Conservation (phyloP, 2,329 filamentous ascomycete species). For the Cytospora chrysosperma region DNA sequence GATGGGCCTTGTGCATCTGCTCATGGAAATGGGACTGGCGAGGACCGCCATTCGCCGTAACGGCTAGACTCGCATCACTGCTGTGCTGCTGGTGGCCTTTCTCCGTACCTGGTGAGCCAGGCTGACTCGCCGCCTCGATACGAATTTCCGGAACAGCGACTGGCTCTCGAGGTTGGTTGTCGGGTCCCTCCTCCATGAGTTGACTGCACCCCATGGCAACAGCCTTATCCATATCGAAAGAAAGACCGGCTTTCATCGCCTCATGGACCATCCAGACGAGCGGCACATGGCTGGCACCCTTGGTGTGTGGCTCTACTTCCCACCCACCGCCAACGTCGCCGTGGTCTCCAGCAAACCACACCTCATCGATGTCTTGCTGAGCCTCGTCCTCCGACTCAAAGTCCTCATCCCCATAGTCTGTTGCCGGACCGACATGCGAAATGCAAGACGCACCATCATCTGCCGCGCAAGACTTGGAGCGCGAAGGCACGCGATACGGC, state of each 20-base stretch:
- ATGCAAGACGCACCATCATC: slow-evolving; percentile 33
- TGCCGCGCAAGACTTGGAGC: slow-evolving; percentile 27
- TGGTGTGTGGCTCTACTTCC: slow-evolving; percentile 55
- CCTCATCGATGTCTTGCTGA: slow-evolving; percentile 73
- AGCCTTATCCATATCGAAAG: slow-evolving; percentile 68
- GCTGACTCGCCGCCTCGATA: slow-evolving; percentile 34
- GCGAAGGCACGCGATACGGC: slow-evolving; percentile 44
- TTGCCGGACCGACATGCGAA: slow-evolving; percentile 32
- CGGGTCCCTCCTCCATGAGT: slow-evolving; percentile 33
- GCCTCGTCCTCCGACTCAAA: slow-evolving; percentile 47
- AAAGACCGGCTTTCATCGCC: slow-evolving; percentile 61
- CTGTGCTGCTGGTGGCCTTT: slow-evolving; percentile 6
- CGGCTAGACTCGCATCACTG: not conserved
- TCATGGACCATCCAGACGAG: slow-evolving; percentile 66
- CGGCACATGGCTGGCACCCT: slow-evolving; percentile 64
- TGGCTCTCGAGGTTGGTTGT: not conserved
- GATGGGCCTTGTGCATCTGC: slow-evolving; percentile 57
- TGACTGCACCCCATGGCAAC: slow-evolving; percentile 63
- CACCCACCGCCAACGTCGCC: slow-evolving; percentile 79
- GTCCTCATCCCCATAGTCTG: slow-evolving; percentile 30
- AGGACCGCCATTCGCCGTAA: slow-evolving; percentile 25
- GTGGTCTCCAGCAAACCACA: slow-evolving; percentile 79
- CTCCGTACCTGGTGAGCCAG: slow-evolving; percentile 9
- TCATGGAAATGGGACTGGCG: slow-evolving; percentile 49
- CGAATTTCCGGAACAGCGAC: slow-evolving; percentile 35